Evolutionary conservation across 2,329 filamentous ascomycete genomes (phyloP), one percentile per base, ranked within the genome.

Genomic region (Periconia digitata): DNA sequence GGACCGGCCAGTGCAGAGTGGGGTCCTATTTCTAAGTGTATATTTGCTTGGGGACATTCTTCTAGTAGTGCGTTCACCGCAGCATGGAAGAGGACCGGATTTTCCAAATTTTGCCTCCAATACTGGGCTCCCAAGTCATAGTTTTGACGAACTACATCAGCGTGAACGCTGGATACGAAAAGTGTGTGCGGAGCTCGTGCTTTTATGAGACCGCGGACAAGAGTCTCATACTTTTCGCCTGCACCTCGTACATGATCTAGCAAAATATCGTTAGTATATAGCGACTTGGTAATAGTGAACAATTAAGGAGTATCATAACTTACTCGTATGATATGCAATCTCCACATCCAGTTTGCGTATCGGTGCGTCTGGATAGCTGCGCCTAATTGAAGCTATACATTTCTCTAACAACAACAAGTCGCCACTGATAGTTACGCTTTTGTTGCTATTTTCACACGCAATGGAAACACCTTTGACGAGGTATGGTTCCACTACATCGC

Each of bases 291-390:
- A n/a, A n/a, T n/a, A n/a, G n/a, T n/a, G n/a, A n/a, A n/a, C n/a
- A n/a, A n/a, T n/a, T n/a, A n/a, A n/a, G n/a, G n/a, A n/a, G n/a
- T n/a, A n/a, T n/a, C n/a, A n/a, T n/a, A n/a, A n/a, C n/a, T n/a
- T n/a, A n/a, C n/a, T n/a, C n/a, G 72, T 74, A 44, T 77, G 76
- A 43, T 77, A 78, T 0, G 75, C 76, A 15, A 55, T 65, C 17
- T 74, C 69, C 2, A 76, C 73, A 44, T 77, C 64, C 15, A 59
- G 46, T 1, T 72, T 62, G 3, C 43, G 17, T 3, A 21, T 20
- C 3, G 38, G 13, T 7, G 35, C 41, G n/a, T 36, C 41, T 7
- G 43, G 22, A 8, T 32, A n/a, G n/a, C n/a, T n/a, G n/a, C n/a
- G n/a, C n/a, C n/a, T n/a, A n/a, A 5, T 18, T 20, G 6, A 6